Conservation (phyloP, 495 filamentous ascomycete species). For the Diplogelasinospora grovesii region DNA sequence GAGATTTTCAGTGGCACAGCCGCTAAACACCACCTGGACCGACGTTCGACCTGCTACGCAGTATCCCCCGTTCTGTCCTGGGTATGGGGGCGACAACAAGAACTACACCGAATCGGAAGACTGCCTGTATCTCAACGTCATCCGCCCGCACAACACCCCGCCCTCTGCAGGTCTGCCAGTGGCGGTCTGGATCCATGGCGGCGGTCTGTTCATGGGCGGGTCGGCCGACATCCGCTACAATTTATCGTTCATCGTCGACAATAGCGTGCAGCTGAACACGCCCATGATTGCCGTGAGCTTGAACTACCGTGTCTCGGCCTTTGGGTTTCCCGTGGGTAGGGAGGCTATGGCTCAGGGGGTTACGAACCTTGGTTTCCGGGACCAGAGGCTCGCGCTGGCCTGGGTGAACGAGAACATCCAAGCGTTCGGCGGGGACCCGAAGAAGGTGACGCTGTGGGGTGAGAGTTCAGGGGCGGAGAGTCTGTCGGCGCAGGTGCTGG, state of each 20-base stretch:
- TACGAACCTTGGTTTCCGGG: constrained; percentile 37
- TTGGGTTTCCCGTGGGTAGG: constrained; percentile 2
- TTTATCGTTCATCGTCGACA: constrained; percentile 30
- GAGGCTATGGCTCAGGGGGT: constrained; percentile 1
- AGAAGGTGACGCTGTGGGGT: constrained; percentile 35
- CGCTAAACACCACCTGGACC: constrained; percentile 38
- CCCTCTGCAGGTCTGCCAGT: constrained; percentile 25
- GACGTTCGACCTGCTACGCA: constrained; percentile 34
- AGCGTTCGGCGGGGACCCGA: constrained; percentile 42
- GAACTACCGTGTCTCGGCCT: constrained; percentile 8
- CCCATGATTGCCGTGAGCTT: constrained; percentile 36
- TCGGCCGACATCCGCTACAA: constrained; percentile 47
- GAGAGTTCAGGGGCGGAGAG: constrained; percentile 47
- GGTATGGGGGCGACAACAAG: constrained; percentile 28
- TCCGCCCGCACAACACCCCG: constrained; percentile 18
- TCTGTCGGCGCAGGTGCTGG: constrained; percentile 45
- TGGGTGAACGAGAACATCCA: constrained; percentile 53
- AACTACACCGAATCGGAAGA: constrained; percentile 33
- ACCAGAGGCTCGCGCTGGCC: constrained; percentile 36
- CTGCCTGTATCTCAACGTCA: constrained; percentile 34
- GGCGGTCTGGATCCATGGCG: constrained; percentile 56
- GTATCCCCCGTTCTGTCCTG: constrained; percentile 47
- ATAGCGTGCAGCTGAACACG: constrained; percentile 28
- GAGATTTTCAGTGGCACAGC: constrained; percentile 39
- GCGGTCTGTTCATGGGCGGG: constrained; percentile 48